Evolutionary conservation across 345 rosid species (phyloP), one percentile per base, ranked within the genome.

Genomic region (Crucihimalaya himalaica): DNA sequence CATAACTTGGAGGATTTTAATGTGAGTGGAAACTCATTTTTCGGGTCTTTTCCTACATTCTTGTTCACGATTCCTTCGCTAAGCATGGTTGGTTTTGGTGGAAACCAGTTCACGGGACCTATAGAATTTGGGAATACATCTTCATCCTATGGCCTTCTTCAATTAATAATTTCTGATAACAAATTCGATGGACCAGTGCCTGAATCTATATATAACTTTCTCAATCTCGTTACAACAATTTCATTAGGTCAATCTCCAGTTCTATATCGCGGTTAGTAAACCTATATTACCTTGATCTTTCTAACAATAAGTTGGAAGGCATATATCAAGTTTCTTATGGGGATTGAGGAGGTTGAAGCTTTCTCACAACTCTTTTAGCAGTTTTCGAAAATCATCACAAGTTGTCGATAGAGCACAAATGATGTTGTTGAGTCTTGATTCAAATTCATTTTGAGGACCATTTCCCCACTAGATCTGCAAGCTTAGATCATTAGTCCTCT

Each of bases 401-500:
- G 31, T 40, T 27, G 0, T 2, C 2, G 1, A n/a, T 16, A 2
- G 6, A 19, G 3, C 8, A 16, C 1, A 0, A 3, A 2, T 65
- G 5, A 0, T 0, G 0, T 6, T 0, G 5, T 20, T 48, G 15
- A 12, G 18, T 8, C 19, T 66, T 12, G 2, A 14, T 8, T 65
- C 70, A 1, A 65, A 65, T 31, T 13, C 8, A 5, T 19, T 48
- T 8, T 20, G 2, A 13, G 58, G 58, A 12, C 45, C 57, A 29
- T 47, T 65, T 31, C 91, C 87, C 0, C 4, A 12, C 0, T 81
- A 81, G 8, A 16, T 83, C 1, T 84, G 86, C 80, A 64, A 10
- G 4, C 50, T 56, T 5, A 7, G 2, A 3, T 14, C 0, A 8
- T 50, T 79, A 0, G 0, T 1, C 48, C 58, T 79, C 28, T 79